A percentile compares a stretch with the other conserved stretches of the same genome.
Conservation (phyloP, 768 basidiomycete genomes). For the Kwoniella shandongensis region DNA sequence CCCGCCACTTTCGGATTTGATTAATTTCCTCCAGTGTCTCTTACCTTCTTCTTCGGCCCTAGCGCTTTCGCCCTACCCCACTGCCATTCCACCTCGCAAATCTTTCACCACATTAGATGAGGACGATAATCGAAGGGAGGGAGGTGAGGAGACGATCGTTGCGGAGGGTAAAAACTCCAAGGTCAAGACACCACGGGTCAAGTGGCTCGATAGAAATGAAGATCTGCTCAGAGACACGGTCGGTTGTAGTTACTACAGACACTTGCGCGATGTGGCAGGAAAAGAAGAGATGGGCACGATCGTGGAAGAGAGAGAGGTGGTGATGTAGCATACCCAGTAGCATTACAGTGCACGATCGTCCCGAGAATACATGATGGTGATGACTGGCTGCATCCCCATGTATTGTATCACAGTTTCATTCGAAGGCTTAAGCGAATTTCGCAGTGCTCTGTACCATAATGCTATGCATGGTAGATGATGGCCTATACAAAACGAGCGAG, state of each 20-base stretch:
- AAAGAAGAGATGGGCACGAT: too few species aligned
- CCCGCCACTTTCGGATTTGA: slow-evolving; percentile 5
- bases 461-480: too few species aligned
- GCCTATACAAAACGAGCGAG: too few species aligned
- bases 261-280: too few species aligned
- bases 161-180: not conserved
- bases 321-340: too few species aligned
- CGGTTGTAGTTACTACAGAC: slow-evolving; percentile 13
- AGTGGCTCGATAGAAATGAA: slow-evolving; percentile 16
- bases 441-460: too few species aligned
- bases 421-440: too few species aligned
- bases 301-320: too few species aligned
- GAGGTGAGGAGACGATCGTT: not conserved
- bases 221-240: slow-evolving; percentile 15
- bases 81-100: not conserved
- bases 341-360: too few species aligned
- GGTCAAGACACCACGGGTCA: not conserved
- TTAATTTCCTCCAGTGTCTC: slow-evolving; percentile 12
- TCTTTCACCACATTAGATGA: slow-evolving; percentile 2
- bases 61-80: not conserved
- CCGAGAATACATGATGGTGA: too few species aligned
- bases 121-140: not conserved
- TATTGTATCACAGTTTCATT: too few species aligned
- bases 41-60: slow-evolving; percentile 12
- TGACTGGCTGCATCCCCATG: too few species aligned